A percentile compares a stretch with the other conserved stretches of the same genome.
Conservation (phyloP, 805 yeast species). For the Kazachstania bromeliacearum region DNA sequence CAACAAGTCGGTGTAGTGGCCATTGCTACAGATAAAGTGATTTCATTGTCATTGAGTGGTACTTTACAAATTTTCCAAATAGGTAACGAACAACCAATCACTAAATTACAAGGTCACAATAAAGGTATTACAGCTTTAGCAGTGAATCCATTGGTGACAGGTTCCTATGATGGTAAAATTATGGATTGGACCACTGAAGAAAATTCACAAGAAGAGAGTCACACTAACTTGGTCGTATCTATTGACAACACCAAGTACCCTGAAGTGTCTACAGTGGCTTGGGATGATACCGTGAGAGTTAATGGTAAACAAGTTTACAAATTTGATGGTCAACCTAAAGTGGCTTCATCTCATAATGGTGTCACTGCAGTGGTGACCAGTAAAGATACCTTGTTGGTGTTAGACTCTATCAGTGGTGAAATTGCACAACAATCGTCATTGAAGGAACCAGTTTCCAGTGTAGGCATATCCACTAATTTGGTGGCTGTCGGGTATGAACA, state of each 20-base stretch:
- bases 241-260: slow-evolving; percentile 28
- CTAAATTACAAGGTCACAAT: slow-evolving; percentile 66
- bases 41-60: slow-evolving; percentile 67
- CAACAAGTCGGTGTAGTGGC: slow-evolving; percentile 73
- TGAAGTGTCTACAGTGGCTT: slow-evolving; percentile 51
- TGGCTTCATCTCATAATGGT: slow-evolving; percentile 31
- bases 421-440: slow-evolving; percentile 25
- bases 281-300: slow-evolving; percentile 73
- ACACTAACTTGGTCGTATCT: slow-evolving; percentile 59
- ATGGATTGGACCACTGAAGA: slow-evolving; percentile 44
- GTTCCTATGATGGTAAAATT: slow-evolving; percentile 76
- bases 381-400: slow-evolving; percentile 30
- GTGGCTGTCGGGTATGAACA: slow-evolving; percentile 43
- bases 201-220: slow-evolving; percentile 35
- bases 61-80: slow-evolving; percentile 50
- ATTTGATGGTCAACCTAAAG: slow-evolving; percentile 43
- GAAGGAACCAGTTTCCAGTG: slow-evolving; percentile 36
- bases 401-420: slow-evolving; percentile 30
- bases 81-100: slow-evolving; percentile 27
- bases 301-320: slow-evolving; percentile 16
- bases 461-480: slow-evolving; percentile 35
- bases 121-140: slow-evolving; percentile 60
- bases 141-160: slow-evolving; percentile 38
- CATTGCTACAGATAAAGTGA: slow-evolving; percentile 44
- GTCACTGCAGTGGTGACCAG: slow-evolving; percentile 40